Base-by-base conservation (phyloP, 495 filamentous ascomycete genomes). In the Glutinoglossum americanum region DNA sequence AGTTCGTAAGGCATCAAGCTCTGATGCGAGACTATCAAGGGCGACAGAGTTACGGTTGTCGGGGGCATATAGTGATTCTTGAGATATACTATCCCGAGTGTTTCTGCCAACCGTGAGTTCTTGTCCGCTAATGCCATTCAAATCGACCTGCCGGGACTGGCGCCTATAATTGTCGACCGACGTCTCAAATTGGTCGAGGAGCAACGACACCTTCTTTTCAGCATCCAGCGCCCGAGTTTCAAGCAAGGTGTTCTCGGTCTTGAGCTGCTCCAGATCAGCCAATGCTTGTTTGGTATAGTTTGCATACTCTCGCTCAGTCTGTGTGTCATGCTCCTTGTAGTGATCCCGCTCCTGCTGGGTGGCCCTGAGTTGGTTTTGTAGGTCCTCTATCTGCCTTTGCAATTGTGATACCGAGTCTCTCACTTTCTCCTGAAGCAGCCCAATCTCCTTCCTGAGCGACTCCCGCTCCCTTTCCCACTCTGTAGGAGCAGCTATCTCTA, bases 111-210 rank as follows among this genome's bases (percentile, higher is more conserved):
- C 71, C 5, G 27, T 19, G 15, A 59, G 54, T 5, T 59, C 32
- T 5, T 27, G 35, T 23, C 3, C 49, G 5, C 23, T 13, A 53
- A 58, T 55, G 59, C 39, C 60, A 54, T 11, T 66, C 69, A 54
- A 75, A 32, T 54, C 73, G 15, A 69, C 61, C 28, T 67, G 66
- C 51, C 81, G 77, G 5, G 80, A 83, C 64, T 85, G 89, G 51
- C 92, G 82, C 49, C 92, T 84, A 68, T 94, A 96, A 64, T 90
- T 92, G 67, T 90, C 89, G 17, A 99, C 92, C 1, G 87, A 93
- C 15, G 79, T 79, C 64, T 89, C 89, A 32, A 99, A 87, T 64
- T 96, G 90, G 66, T 97, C 88, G 27, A 99, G 78, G 23, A 97
- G 79, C 65, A 94, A 79, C 44, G 83, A 85, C 51, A 97, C 93